Evolutionary conservation across 1,139 yeast species (phyloP).

Genomic region (Nakaseomyces sp.): DNA sequence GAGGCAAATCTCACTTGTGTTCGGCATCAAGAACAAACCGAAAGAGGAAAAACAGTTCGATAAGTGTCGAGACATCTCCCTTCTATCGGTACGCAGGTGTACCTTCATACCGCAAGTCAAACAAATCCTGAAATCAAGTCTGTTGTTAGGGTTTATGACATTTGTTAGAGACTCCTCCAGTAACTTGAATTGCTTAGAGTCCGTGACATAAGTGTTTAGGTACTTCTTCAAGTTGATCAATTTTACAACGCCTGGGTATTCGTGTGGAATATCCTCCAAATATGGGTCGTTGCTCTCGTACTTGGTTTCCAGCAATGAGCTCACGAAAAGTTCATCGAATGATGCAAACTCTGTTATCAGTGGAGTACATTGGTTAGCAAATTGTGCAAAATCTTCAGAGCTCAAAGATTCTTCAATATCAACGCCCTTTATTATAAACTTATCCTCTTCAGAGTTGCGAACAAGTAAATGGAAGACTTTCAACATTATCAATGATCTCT

Average conservation of each 20-base stretch:
- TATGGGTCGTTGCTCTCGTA: constrained; percentile 12
- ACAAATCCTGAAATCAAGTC: constrained; percentile 37
- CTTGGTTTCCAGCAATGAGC: constrained; percentile 10
- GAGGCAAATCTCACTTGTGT: constrained; percentile 34
- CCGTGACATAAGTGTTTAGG: constrained; percentile 61
- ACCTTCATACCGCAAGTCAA: constrained; percentile 36
- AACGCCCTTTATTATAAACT: constrained; percentile 14
- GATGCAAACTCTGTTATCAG: constrained; percentile 14
- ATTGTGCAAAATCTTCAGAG: constrained; percentile 10
- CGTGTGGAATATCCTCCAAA: constrained; percentile 27
- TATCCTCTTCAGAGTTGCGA: constrained; percentile 14
- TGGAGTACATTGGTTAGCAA: constrained; percentile 12
- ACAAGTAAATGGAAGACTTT: constrained; percentile 21
- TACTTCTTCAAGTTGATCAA: constrained; percentile 57
- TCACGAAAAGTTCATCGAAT: constrained; percentile 13
- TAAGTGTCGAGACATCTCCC: constrained; percentile 33
- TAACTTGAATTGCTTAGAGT: constrained; percentile 27
- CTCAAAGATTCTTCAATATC: constrained; percentile 13
- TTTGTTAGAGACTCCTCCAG: constrained; percentile 23
- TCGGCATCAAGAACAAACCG: constrained; percentile 42
- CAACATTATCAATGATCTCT: constrained; percentile 24
- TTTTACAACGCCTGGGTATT: constrained; percentile 62
- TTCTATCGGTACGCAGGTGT: constrained; percentile 29
- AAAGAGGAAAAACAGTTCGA: constrained; percentile 30
- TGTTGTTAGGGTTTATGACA: constrained; percentile 25